phyloP scores from a whole-genome alignment of 345 rosid genomes.

The Trapa bicornis region DNA sequence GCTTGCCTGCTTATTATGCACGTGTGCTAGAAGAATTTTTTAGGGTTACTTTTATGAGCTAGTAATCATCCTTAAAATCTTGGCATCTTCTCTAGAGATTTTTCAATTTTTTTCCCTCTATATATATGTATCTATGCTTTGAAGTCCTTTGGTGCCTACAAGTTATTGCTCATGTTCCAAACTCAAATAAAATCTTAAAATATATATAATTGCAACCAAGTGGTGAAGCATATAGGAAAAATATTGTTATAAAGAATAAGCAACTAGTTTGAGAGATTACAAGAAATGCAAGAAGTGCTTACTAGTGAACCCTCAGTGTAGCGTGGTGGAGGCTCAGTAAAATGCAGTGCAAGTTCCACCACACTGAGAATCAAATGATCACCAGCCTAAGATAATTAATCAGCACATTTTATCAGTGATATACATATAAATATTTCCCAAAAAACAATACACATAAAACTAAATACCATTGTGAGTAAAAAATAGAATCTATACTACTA shows the following conservation, averaged over 20 bases:
- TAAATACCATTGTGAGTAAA: background rate
- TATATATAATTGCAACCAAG: background rate
- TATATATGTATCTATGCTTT: background rate
- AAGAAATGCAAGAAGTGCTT: constrained; percentile 15
- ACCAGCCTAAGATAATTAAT: constrained; percentile 41
- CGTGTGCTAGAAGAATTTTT: background rate
- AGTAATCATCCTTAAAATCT: background rate
- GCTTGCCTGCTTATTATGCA: background rate
- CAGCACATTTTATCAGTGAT: background rate
- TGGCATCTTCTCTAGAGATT: background rate
- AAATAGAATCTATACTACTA: background rate
- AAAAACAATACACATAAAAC: background rate
- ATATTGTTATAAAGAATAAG: background rate
- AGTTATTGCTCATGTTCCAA: background rate
- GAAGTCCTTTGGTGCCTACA: background rate
- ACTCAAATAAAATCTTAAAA: background rate
- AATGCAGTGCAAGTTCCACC: constrained; percentile 46
- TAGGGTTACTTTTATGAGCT: background rate
- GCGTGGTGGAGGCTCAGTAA: constrained; percentile 74
- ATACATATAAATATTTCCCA: no score
- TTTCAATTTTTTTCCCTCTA: background rate
- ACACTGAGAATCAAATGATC: constrained; percentile 37
- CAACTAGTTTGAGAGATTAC: background rate
- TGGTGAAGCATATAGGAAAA: background rate
- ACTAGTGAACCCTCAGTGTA: constrained; percentile 93